Base-by-base conservation (phyloP, 768 basidiomycete species). In the Termitomyces sp. region DNA sequence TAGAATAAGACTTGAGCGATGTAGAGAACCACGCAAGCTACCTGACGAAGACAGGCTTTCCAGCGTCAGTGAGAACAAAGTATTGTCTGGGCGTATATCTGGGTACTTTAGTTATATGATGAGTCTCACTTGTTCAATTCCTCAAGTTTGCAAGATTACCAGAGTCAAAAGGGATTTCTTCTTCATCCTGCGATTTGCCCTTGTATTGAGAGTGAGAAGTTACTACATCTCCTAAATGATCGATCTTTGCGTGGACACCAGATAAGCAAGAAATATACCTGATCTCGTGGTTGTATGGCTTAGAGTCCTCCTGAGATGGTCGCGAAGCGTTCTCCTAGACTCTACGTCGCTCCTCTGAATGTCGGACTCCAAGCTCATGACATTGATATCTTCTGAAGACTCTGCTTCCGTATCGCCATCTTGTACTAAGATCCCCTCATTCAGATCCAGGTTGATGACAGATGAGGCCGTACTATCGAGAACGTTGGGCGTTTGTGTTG, bases 1-100 rank as follows among this genome's bases (percentile, higher is more conserved):
- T 49, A 38, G 51, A 28, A 47, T 48, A 5, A 59, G 61, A 28
- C 12, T 28, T 33, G 14, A 51, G 23, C 35, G 9, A 23, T 14
- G 38, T 50, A 33, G 28, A 51, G 36, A 14, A 61, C 26, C 26
- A n/a, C 46, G 40, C 30, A 40, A 49, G 64, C 77, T 71, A 91
- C 95, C 91, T 93, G 46, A 86, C 80, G 68, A 91, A 99, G 12
- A 99, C 95, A n/a, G 95, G 95, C 72, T 99, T 98, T 32, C 97
- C 97, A 33, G 97, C 97, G 62, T 95, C 87, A 0, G 95, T 98
- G 20, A 98, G 80, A 16, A 98, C 83, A 68, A 91, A 97, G 71
- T 98, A 99, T 68, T 93, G 85, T 55, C 95, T 80, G 26, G 82
- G 83, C 54, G 78, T 75, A 66, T 77, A 82, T 52, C 70, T 69